phyloP scores from a whole-genome alignment of 345 rosid species.

The Citrus sp. region DNA sequence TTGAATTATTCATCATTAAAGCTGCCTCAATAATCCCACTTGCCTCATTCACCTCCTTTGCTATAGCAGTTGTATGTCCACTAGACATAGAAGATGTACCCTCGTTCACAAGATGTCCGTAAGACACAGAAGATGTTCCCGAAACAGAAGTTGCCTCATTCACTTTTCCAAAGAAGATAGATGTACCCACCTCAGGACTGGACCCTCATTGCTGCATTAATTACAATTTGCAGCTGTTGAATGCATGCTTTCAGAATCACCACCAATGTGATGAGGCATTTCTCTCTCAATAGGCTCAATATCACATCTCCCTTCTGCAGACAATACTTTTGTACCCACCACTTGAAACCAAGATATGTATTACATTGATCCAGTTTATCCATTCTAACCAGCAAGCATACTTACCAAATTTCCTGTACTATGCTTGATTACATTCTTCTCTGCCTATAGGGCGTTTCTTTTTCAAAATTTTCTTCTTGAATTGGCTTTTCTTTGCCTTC shows the following conservation, averaged over 20 bases:
- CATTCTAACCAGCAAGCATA: not conserved
- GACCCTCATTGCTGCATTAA: constrained; percentile 12
- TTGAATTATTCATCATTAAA: too few relatives aligned
- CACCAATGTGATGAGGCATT: constrained; percentile 12
- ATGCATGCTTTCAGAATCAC: constrained; percentile 24
- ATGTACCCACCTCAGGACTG: not conserved
- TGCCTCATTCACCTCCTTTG: too few relatives aligned
- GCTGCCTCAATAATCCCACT: too few relatives aligned
- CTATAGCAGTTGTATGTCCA: too few relatives aligned
- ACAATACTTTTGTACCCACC: not conserved
- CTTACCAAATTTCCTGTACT: not conserved
- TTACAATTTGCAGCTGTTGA: not conserved
- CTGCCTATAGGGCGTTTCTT: constrained; percentile 17
- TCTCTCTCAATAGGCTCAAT: constrained; percentile 10
- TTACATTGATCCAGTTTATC: constrained; percentile 14
- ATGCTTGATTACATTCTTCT: constrained; percentile 11
- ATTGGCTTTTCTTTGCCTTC: constrained; percentile 59
- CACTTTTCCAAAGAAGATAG: not conserved
- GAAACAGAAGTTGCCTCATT: too few relatives aligned
- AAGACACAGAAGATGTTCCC: too few relatives aligned
- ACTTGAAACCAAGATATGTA: constrained; percentile 15
- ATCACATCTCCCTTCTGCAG: not conserved
- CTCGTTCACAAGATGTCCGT: too few relatives aligned
- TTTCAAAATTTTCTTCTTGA: constrained; percentile 45
- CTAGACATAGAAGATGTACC: too few relatives aligned